Evolutionary conservation across 1,284 basidiomycete species (phyloP), one percentile per base, ranked within the genome.

Genomic region (Austroboletus niveus): DNA sequence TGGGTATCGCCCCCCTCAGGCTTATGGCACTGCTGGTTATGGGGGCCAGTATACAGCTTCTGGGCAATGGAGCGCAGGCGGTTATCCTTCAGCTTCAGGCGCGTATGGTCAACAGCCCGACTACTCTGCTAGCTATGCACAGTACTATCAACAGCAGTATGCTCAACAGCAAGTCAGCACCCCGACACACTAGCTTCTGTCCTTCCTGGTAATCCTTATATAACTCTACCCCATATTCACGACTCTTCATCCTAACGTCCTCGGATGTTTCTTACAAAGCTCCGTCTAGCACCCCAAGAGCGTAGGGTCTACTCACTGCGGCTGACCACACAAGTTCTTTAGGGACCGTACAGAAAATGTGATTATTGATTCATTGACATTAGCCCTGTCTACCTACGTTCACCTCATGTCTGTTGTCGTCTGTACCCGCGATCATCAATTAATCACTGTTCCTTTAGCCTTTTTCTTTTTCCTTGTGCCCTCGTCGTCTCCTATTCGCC

Each of bases 71-170:
- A 60, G 71, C 45, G 69, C 69, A 54, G 81, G 72, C 34, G 75
- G 78, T 50, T 80, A 82, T 45, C 41, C 62, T 48, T 64, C 71
- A 63, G 60, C 27, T 29, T 29, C 27, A 29, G 27, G 58, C 32
- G 56, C 51, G 31, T 74, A 73, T 49, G 66, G 72, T 44, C 76
- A 80, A 61, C 81, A 79, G 64, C 65, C 75, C 55, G 85, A 88
- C 72, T 87, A 89, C 69, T 81, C 84, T 57, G 75, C 80, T 54
- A 86, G 81, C 65, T 91, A 91, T 58, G 86, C 88, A 45, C 79
- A 87, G 56, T 91, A 91, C 68, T 90, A 90, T 70, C 87, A 90
- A 73, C 80, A 79, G 66, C 87, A 89, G 75, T 89, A 89, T 64
- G 76, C 82, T 59, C 87, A 89, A 67, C 82, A 85, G 66, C 82